Evolutionary conservation across 1,284 basidiomycete species (phyloP), one percentile per base, ranked within the genome.

Genomic region (Dichomitus squalens): DNA sequence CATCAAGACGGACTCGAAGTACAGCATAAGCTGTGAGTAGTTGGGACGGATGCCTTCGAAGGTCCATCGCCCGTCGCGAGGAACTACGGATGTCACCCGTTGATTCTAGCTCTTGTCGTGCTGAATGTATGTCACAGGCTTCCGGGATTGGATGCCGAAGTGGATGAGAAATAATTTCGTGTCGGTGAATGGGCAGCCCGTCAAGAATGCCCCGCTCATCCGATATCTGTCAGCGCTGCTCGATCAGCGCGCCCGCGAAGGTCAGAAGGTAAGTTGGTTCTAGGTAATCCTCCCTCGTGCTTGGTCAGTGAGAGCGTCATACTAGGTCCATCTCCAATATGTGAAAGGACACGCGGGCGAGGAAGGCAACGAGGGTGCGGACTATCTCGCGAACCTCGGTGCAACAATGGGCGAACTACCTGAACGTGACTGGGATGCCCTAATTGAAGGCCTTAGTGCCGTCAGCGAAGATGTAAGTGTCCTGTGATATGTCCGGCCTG

Each of bases 351-450:
- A 95, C 64, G 76, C 73, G 3, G 90, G 90, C 1, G 76, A 85
- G 41, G 72, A 73, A 53, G 93, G 93, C 1, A 95, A 95, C 68
- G 91, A 93, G 57, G 85, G 83, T 53, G 93, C 92, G 1, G 93
- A 95, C 70, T 64, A 60, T 25, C 77, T 87, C 57, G 91, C 90
- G 7, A 86, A 85, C 58, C 36, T 73, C 4, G 90, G 91, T 1
- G 71, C 79, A 7, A 55, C 65, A 7, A 55, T 77, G 40, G 75
- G 78, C 0, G 60, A 49, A 18, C 55, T 73, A 1, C 65, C 68
- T 2, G 88, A 90, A 43, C 74, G 77, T 34, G 79, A 90, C 61
- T 92, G 88, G 88, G 74, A 68, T 0, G 59, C 60, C 29, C 59
- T 69, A 21, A 35, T 55, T 21, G 44, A 34, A 35, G 31, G 36